Percentiles rank a stretch among this genome's conserved stretches.
These are phyloP conservation scores for Cardamine chenopodiifolia DNA, from an alignment of 345 rosid genomes.

Conservation along the genomic window DNA sequence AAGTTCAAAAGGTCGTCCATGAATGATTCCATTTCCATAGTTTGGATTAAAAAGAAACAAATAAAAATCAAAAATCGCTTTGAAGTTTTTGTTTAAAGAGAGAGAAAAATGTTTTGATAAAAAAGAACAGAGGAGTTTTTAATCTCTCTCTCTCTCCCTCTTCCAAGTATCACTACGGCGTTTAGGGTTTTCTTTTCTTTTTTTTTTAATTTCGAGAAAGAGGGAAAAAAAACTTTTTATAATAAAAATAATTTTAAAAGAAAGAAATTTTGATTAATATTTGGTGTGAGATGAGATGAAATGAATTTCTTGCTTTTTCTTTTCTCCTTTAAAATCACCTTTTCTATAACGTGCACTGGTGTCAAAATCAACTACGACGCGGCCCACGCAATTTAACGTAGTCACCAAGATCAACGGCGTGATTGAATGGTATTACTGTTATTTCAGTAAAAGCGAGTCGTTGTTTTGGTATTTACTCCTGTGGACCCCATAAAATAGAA, in stretches of 20 bases:
- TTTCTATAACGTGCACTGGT: conserved; percentile 36
- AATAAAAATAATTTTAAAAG: not conserved
- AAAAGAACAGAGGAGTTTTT: conserved; percentile 30
- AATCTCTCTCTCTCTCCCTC: conserved; percentile 27
- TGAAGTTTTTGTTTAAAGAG: conserved; percentile 24
- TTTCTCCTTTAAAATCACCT: conserved; percentile 26
- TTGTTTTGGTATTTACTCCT: not conserved
- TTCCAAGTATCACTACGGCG: conserved; percentile 41
- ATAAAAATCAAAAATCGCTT: conserved; percentile 14
- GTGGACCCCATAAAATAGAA: conserved; percentile 14
- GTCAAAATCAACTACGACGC: not conserved
- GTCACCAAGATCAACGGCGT: conserved; percentile 30
- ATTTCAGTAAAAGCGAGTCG: not conserved
- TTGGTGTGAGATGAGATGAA: conserved; percentile 42
- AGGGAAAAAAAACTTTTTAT: not conserved
- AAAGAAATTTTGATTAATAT: not conserved
- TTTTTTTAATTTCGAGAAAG: conserved; percentile 12
- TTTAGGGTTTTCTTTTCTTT: conserved; percentile 27
- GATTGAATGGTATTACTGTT: conserved; percentile 11
- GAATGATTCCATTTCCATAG: conserved; percentile 41
- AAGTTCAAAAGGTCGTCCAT: conserved; percentile 48
- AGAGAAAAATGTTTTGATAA: conserved; percentile 34
- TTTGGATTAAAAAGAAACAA: not conserved
- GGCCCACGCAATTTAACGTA: not conserved
- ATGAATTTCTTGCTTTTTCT: conserved; percentile 29